phyloP scores from a whole-genome alignment of 2,329 filamentous ascomycete species.

The Paecilomyces fulvus region DNA sequence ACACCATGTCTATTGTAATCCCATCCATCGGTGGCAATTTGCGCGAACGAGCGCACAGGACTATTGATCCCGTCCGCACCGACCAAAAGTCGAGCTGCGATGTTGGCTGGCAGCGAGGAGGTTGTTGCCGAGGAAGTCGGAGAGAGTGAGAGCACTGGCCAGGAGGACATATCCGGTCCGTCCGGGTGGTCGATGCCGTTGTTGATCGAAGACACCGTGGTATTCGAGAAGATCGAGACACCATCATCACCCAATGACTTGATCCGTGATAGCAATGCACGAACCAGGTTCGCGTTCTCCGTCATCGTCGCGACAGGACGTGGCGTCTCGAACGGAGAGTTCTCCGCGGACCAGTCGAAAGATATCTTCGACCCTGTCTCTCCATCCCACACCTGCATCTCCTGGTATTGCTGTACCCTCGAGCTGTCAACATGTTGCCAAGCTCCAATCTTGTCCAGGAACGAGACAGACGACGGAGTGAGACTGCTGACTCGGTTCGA shows the following conservation, averaged over 20 bases:
- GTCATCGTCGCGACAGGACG: conserved; percentile 87
- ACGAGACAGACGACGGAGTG: conserved; percentile 78
- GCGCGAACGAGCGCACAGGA: conserved; percentile 81
- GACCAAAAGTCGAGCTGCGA: conserved; percentile 77
- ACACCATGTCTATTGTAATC: conserved; percentile 87
- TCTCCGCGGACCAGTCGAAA: conserved; percentile 63
- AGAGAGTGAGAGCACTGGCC: conserved; percentile 74
- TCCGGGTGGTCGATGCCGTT: conserved; percentile 61
- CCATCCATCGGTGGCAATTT: conserved; percentile 80
- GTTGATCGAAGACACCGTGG: conserved; percentile 70
- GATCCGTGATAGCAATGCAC: conserved; percentile 64
- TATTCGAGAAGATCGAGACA: conserved; percentile 64
- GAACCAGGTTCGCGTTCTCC: conserved; percentile 85
- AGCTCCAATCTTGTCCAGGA: conserved; percentile 73
- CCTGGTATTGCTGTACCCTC: conserved; percentile 78
- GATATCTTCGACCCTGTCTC: conserved; percentile 78
- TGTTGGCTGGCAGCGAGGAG: conserved; percentile 35
- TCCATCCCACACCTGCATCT: conserved; percentile 99
- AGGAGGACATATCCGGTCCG: conserved; percentile 68
- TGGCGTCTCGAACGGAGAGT: conserved; percentile 37
- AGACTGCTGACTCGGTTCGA: conserved; percentile 95
- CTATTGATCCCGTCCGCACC: conserved; percentile 94
- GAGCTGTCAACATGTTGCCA: conserved; percentile 68
- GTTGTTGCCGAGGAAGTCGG: conserved; percentile 33
- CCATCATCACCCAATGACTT: conserved; percentile 52